Conservation (phyloP, 768 basidiomycete genomes). For the Podaxis rugospora region DNA sequence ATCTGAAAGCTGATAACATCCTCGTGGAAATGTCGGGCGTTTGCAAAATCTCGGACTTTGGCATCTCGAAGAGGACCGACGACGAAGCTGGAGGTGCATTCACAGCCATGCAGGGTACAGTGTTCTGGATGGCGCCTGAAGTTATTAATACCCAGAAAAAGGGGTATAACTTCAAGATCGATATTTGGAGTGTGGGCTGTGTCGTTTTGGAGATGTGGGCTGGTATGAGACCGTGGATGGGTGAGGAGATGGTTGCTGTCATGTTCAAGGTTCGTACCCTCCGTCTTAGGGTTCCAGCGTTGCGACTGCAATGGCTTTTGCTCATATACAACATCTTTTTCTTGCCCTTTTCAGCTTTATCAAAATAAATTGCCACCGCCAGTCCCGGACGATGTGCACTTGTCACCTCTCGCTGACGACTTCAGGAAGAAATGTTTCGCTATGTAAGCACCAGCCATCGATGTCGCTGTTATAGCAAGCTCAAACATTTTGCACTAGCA, state of each 20-base stretch:
- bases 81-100: slow-evolving; percentile 80
- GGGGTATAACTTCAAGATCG: slow-evolving; percentile 95
- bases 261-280: slow-evolving; percentile 78
- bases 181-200: slow-evolving; percentile 98
- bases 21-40: slow-evolving; percentile 88
- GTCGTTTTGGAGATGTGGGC: slow-evolving; percentile 99
- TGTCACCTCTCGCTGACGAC: slow-evolving; percentile 76
- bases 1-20: slow-evolving; percentile 98
- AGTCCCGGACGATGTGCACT: slow-evolving; percentile 74
- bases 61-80: slow-evolving; percentile 94
- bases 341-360: slow-evolving; percentile 58
- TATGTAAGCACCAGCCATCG: slow-evolving; percentile 47
- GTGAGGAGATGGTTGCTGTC: slow-evolving; percentile 85
- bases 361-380: slow-evolving; percentile 84
- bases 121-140: slow-evolving; percentile 99
- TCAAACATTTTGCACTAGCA: slow-evolving; percentile 36
- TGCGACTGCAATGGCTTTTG: neutral
- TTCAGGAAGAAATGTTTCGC: slow-evolving; percentile 89
- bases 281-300: neutral
- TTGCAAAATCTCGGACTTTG: slow-evolving; percentile 98
- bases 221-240: slow-evolving; percentile 91
- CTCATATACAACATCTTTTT: neutral
- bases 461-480: neutral
- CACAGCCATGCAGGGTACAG: slow-evolving; percentile 95
- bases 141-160: slow-evolving; percentile 84